phyloP scores from a whole-genome alignment of 2,329 filamentous ascomycete genomes.

The Sarocladiaceae sp. region DNA sequence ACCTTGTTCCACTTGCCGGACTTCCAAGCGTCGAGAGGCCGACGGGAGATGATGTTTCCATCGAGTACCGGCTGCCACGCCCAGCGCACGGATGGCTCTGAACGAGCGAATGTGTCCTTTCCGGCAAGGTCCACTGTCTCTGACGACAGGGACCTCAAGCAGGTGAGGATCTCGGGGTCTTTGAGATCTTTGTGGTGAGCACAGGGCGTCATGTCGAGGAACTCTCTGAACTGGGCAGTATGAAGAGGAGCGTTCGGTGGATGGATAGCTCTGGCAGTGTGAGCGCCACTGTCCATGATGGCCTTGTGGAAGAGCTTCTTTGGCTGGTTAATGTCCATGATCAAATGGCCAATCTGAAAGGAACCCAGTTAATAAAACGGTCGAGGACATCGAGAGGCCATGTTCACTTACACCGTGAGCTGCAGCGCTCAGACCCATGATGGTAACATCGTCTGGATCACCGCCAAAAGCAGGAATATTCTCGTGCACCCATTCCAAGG shows the following conservation, averaged over 20 bases:
- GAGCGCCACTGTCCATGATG: slow-evolving; percentile 25
- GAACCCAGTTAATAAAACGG: neutral
- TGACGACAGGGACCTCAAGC: slow-evolving; percentile 18
- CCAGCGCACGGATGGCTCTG: slow-evolving; percentile 24
- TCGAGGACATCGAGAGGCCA: neutral
- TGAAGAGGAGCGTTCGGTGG: slow-evolving; percentile 20
- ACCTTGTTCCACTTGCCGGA: slow-evolving; percentile 25
- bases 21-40: slow-evolving; percentile 24
- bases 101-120: slow-evolving; percentile 21
- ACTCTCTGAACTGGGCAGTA: slow-evolving; percentile 21
- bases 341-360: slow-evolving; percentile 21
- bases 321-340: slow-evolving; percentile 26
- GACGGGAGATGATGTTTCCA: slow-evolving; percentile 21
- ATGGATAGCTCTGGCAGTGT: slow-evolving; percentile 23
- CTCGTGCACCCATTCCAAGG: slow-evolving; percentile 43
- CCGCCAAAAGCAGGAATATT: slow-evolving; percentile 46
- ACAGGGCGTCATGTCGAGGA: slow-evolving; percentile 23
- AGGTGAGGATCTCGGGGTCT: slow-evolving; percentile 20
- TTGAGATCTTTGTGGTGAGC: slow-evolving; percentile 17
- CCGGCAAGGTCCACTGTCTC: slow-evolving; percentile 20
- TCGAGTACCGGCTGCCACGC: slow-evolving; percentile 27
- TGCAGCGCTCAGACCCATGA: slow-evolving; percentile 37
- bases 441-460: slow-evolving; percentile 38
- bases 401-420: slow-evolving; percentile 22
- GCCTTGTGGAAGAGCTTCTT: slow-evolving; percentile 25